Evolutionary conservation across 2,329 filamentous ascomycete genomes (phyloP).

Genomic region (Pseudocercospora ulei): DNA sequence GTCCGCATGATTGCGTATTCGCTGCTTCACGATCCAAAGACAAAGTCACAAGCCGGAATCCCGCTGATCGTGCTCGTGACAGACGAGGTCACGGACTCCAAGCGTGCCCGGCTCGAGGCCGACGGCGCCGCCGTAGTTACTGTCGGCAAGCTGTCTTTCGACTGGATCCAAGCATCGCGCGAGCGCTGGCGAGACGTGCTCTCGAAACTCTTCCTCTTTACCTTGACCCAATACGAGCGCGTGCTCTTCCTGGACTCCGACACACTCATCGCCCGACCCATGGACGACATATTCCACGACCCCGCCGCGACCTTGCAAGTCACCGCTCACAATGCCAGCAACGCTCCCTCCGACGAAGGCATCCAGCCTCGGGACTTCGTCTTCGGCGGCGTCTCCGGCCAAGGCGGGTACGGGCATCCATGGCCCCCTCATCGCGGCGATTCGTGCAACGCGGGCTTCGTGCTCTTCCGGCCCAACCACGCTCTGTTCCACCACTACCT

Average conservation of each 20-base stretch:
- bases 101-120: neutral
- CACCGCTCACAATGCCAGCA: no score
- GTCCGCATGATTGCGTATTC: neutral
- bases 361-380: no score
- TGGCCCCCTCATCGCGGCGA: no score
- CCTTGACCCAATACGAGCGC: neutral
- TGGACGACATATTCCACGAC: neutral
- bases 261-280: neutral
- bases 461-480: slow-evolving; percentile 30
- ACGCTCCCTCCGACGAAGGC: no score
- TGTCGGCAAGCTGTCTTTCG: neutral
- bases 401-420: no score
- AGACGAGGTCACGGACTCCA: neutral
- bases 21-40: neutral
- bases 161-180: neutral
- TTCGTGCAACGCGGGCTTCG: slow-evolving; percentile 37
- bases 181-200: neutral
- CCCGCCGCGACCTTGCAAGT: no score
- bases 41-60: neutral
- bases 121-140: neutral
- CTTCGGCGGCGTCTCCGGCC: no score
- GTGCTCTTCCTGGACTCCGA: neutral
- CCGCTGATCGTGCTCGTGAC: neutral
- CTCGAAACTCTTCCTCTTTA: neutral
- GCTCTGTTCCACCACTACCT: slow-evolving; percentile 31